phyloP scores from a whole-genome alignment of 495 filamentous ascomycete genomes.

The Xanthoparmelia taractica region DNA sequence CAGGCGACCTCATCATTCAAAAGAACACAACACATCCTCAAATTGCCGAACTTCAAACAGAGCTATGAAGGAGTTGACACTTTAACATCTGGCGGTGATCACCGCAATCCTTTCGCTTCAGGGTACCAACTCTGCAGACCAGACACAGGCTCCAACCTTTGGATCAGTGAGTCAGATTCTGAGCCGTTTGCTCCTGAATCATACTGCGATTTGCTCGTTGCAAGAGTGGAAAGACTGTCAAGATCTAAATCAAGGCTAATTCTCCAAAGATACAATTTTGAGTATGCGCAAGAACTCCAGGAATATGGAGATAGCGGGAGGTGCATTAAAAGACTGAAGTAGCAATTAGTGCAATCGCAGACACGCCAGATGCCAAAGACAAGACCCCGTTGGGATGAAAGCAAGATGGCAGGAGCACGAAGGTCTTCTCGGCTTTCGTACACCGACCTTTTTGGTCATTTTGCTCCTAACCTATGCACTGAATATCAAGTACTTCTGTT shows the following conservation, averaged over 20 bases:
- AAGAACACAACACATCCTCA: neutral
- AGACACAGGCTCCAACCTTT: neutral
- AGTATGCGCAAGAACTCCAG: neutral
- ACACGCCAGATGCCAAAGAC: neutral
- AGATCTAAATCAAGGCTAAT: neutral
- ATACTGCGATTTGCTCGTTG: neutral
- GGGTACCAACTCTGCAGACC: neutral
- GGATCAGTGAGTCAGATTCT: neutral
- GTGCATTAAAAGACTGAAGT: neutral
- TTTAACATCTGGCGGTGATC: neutral
- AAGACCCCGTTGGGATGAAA: neutral
- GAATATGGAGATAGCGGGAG: neutral
- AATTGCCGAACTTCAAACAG: neutral
- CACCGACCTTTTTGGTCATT: neutral
- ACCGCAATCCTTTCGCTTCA: neutral
- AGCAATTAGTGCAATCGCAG: neutral
- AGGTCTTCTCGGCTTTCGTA: neutral
- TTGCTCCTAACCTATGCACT: neutral
- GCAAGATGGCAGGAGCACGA: neutral
- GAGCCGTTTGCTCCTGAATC: neutral
- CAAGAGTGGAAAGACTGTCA: neutral
- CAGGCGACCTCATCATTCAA: conserved; percentile 2
- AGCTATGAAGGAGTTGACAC: conserved; percentile 1
- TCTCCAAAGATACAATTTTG: too few species aligned
- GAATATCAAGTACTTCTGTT: neutral